Conservation (phyloP, 1,284 basidiomycete species). For the Phlebopus sp. region DNA sequence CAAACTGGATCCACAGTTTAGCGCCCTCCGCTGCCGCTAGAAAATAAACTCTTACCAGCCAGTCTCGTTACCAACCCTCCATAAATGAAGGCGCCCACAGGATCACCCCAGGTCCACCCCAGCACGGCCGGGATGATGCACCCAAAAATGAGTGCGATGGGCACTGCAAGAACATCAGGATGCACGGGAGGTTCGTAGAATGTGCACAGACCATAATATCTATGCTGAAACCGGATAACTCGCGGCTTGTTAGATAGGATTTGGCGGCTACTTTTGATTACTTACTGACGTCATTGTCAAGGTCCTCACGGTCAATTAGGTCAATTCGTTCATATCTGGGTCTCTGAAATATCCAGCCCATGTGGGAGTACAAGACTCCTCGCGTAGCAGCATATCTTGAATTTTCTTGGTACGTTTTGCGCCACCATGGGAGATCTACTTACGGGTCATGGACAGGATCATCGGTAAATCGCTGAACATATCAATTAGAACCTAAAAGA, state of each 20-base stretch:
- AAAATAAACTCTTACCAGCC: conserved; percentile 43
- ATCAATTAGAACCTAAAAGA: too few species aligned
- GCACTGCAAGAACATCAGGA: too few species aligned
- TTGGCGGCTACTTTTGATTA: not conserved
- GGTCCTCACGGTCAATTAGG: conserved; percentile 64
- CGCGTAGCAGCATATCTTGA: conserved; percentile 68
- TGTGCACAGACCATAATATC: too few species aligned
- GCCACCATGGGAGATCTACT: conserved; percentile 22
- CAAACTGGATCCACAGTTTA: conserved; percentile 44
- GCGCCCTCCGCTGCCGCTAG: not conserved
- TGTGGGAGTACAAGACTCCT: too few species aligned
- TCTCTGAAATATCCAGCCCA: conserved; percentile 85
- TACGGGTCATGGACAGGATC: conserved; percentile 71
- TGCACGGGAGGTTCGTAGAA: too few species aligned
- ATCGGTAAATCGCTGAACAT: conserved; percentile 66
- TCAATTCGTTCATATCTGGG: conserved; percentile 63
- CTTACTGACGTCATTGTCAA: conserved; percentile 69
- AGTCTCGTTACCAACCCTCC: conserved; percentile 64
- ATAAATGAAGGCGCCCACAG: conserved; percentile 65
- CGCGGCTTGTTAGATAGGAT: too few species aligned
- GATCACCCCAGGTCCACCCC: conserved; percentile 58
- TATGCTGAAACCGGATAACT: too few species aligned
- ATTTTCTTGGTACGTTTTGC: not conserved
- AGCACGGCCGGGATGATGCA: conserved; percentile 26
- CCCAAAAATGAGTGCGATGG: too few species aligned